Conservation (phyloP, 176 grass and related monocot genomes). For the Paspalum notatum region DNA sequence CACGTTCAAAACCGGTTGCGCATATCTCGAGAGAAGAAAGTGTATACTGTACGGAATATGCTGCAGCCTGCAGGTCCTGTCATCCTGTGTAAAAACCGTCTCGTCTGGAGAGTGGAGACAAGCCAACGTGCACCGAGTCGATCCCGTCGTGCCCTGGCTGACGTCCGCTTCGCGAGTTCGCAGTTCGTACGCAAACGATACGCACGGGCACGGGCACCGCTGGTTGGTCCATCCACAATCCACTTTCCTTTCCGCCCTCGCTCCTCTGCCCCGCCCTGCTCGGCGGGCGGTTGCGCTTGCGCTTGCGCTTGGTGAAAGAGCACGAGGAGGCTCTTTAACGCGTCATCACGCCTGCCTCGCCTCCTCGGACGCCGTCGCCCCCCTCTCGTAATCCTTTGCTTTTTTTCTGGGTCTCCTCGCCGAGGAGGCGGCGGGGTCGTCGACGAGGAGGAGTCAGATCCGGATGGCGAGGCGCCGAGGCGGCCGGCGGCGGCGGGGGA, state of each 20-base stretch:
- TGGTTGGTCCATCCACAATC: too few relatives aligned
- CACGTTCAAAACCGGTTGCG: background rate
- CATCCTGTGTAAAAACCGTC: background rate
- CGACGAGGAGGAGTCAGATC: slow-evolving; percentile 18
- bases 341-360: slow-evolving; percentile 6
- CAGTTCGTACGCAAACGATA: too few relatives aligned
- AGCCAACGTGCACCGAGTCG: background rate
- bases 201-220: too few relatives aligned
- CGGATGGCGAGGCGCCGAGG: slow-evolving; percentile 7
- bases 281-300: too few relatives aligned
- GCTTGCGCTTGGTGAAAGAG: background rate
- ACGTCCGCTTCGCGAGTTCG: background rate
- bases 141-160: background rate
- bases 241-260: too few relatives aligned
- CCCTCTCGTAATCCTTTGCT: background rate
- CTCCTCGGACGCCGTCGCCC: background rate
- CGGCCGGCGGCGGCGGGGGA: background rate
- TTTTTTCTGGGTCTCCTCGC: background rate
- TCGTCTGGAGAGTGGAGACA: background rate
- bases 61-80: too few relatives aligned
- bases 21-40: background rate
- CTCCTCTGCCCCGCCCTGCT: too few relatives aligned
- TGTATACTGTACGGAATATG: background rate
- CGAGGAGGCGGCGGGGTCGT: too few relatives aligned
- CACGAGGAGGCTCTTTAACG: slow-evolving; percentile 14